Conservation (phyloP, 345 rosid species). For the Adansonia digitata region DNA sequence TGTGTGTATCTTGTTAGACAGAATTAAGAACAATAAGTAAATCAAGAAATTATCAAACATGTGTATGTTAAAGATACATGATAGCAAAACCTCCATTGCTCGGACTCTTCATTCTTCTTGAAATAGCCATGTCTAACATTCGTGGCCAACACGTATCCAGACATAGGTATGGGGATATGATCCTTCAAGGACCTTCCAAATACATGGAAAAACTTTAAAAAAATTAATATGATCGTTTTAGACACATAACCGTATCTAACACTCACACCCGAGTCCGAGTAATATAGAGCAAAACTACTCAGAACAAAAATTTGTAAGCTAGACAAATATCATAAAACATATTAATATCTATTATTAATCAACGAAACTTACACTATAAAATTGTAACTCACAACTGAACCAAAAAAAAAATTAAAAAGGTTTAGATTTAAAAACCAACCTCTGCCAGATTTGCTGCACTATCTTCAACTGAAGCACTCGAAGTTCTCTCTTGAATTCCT, state of each 20-base stretch:
- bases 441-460: constrained; percentile 85
- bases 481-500: constrained; percentile 78
- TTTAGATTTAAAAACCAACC: constrained; percentile 34
- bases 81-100: too few species aligned
- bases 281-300: too few species aligned
- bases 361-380: background rate
- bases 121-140: too few species aligned
- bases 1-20: background rate
- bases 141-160: too few species aligned
- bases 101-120: too few species aligned
- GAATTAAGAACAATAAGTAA: background rate
- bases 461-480: constrained; percentile 82
- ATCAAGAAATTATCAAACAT: background rate
- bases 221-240: too few species aligned
- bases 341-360: background rate
- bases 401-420: background rate
- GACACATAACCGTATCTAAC: too few species aligned
- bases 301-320: background rate
- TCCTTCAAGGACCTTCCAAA: too few species aligned
- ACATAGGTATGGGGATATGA: too few species aligned
- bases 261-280: too few species aligned
- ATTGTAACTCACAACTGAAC: background rate
- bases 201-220: too few species aligned
- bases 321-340: background rate
- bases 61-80: background rate